Percentiles rank a stretch among this genome's conserved stretches.
Conservation (phyloP, 176 grass and related monocot species). For the Eleusine coracana region DNA sequence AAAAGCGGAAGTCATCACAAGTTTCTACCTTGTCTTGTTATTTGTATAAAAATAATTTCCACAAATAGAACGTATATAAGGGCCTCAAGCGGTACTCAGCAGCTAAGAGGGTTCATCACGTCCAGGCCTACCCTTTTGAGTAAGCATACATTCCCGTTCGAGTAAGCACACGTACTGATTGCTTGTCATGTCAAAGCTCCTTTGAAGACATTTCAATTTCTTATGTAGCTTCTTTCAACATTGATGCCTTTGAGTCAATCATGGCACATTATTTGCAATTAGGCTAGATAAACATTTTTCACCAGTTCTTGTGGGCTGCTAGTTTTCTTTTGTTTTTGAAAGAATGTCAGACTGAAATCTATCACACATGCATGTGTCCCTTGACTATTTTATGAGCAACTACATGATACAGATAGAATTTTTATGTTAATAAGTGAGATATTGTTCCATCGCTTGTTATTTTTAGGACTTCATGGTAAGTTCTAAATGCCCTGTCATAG, state of each 20-base stretch:
- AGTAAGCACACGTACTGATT: slow-evolving; percentile 17
- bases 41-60: slow-evolving; percentile 15
- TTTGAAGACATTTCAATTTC: slow-evolving; percentile 16
- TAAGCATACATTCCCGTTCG: slow-evolving; percentile 21
- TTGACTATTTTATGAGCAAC: neutral
- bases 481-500: no score
- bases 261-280: neutral
- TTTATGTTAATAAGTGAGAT: neutral
- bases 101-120: slow-evolving; percentile 26
- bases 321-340: slow-evolving; percentile 4
- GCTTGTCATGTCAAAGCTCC: slow-evolving; percentile 24
- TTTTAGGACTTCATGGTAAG: no score
- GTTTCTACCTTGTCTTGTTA: neutral
- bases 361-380: neutral
- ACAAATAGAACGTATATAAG: slow-evolving; percentile 37
- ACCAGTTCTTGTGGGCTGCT: neutral
- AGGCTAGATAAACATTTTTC: neutral
- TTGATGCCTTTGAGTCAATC: slow-evolving; percentile 22
- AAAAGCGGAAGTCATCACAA: slow-evolving; percentile 7
- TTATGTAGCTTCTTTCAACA: slow-evolving; percentile 17
- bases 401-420: neutral
- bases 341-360: slow-evolving; percentile 12
- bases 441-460: neutral
- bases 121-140: slow-evolving; percentile 32
- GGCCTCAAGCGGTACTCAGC: slow-evolving; percentile 12